phyloP scores from a whole-genome alignment of 1,284 basidiomycete species.

The Bondarzewia mesenterica region DNA sequence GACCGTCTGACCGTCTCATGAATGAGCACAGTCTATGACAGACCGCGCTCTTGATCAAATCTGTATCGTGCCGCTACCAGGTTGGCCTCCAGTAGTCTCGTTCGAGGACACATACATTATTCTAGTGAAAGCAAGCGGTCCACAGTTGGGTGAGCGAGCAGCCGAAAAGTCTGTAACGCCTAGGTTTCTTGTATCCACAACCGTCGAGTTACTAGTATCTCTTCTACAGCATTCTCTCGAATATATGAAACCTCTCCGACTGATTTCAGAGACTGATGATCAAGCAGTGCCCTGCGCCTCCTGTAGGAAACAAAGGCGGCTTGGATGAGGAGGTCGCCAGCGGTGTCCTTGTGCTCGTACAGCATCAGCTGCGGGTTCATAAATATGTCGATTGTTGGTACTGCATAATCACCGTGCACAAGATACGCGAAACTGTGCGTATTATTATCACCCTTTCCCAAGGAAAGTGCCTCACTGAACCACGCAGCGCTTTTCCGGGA shows the following conservation, averaged over 20 bases:
- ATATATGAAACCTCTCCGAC: conserved; percentile 32
- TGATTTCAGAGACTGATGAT: not conserved
- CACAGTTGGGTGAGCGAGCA: too few relatives aligned
- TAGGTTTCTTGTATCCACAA: conserved; percentile 82
- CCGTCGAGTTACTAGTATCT: conserved; percentile 88
- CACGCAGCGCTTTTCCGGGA: too few relatives aligned
- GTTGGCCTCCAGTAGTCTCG: conserved; percentile 90
- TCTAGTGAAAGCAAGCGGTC: too few relatives aligned
- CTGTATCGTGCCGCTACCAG: conserved; percentile 98
- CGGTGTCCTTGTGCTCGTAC: conserved; percentile 78
- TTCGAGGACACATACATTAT: too few relatives aligned
- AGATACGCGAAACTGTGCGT: conserved; percentile 76
- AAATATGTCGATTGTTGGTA: conserved; percentile 77
- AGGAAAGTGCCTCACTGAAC: too few relatives aligned
- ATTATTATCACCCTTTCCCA: too few relatives aligned
- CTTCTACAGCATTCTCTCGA: conserved; percentile 86
- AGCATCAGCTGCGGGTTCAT: conserved; percentile 91
- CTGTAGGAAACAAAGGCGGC: conserved; percentile 28
- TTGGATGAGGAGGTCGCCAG: conserved; percentile 26
- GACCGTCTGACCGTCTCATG: conserved; percentile 3
- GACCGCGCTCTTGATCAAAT: conserved; percentile 97
- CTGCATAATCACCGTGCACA: conserved; percentile 85
- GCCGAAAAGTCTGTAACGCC: too few relatives aligned
- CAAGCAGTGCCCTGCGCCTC: conserved; percentile 55
- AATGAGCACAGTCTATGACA: conserved; percentile 66